Evolutionary conservation across 169 alveolate genomes (phyloP).

Genomic region (Eimeria brunetti): DNA sequence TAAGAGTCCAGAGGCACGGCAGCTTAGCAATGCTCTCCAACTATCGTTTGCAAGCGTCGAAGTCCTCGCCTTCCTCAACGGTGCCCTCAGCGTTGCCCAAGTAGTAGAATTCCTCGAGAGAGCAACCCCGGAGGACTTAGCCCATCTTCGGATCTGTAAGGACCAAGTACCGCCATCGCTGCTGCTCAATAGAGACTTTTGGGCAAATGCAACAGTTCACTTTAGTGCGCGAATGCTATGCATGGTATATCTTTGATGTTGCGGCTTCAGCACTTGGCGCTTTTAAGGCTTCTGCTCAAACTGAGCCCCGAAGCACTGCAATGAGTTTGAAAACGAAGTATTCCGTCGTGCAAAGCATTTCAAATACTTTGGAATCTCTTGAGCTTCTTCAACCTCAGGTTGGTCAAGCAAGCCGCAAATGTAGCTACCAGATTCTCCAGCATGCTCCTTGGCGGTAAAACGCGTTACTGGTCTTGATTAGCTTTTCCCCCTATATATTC

Average conservation of each 20-base stretch:
- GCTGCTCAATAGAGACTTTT: background rate
- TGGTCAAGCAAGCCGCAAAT: background rate
- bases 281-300: slow-evolving; percentile 30
- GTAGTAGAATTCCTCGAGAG: slow-evolving; percentile 8
- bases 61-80: slow-evolving; percentile 42
- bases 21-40: slow-evolving; percentile 50
- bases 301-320: slow-evolving; percentile 40
- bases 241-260: background rate
- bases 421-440: background rate
- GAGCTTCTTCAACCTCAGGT: background rate
- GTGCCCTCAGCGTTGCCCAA: slow-evolving; percentile 47
- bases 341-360: slow-evolving; percentile 4
- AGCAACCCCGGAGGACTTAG: slow-evolving; percentile 51
- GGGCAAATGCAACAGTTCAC: background rate
- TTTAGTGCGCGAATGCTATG: background rate
- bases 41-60: slow-evolving; percentile 38
- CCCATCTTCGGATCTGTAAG: slow-evolving; percentile 47
- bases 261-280: slow-evolving; percentile 42
- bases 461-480: background rate
- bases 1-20: slow-evolving; percentile 27
- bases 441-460: background rate
- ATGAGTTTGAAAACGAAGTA: slow-evolving; percentile 9
- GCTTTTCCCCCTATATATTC: background rate
- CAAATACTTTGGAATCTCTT: slow-evolving; percentile 13
- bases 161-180: background rate